These are phyloP conservation scores for Marasmius fiardii DNA, from an alignment of 1,284 basidiomycete species.

Conservation along the genomic window DNA sequence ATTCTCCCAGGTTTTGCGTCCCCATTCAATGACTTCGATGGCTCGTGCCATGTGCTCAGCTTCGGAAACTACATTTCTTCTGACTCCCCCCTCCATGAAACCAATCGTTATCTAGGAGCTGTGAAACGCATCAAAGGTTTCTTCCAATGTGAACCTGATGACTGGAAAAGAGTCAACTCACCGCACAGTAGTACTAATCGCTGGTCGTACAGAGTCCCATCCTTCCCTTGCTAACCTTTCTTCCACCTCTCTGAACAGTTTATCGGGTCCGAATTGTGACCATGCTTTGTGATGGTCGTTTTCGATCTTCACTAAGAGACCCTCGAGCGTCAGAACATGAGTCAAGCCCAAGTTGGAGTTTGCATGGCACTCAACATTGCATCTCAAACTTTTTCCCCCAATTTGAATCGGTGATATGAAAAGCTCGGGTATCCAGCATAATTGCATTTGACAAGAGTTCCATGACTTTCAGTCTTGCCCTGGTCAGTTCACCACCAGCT, in stretches of 20 bases:
- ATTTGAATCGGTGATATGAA: background rate
- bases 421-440: background rate
- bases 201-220: conserved; percentile 27
- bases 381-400: background rate
- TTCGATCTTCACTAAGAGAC: background rate
- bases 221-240: conserved; percentile 21
- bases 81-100: conserved; percentile 11
- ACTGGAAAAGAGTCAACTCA: conserved; percentile 9
- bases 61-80: conserved; percentile 3
- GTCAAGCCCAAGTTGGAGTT: background rate
- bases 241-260: conserved; percentile 22
- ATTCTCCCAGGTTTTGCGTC: conserved; percentile 22
- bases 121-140: background rate
- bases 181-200: conserved; percentile 27
- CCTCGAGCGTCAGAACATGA: background rate
- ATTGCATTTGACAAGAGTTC: conserved; percentile 1
- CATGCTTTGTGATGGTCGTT: background rate
- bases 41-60: conserved; percentile 18
- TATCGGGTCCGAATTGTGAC: conserved; percentile 15
- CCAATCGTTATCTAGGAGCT: conserved; percentile 28
- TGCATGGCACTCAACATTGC: background rate
- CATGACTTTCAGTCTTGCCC: background rate
- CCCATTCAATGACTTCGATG: conserved; percentile 22
- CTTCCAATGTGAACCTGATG: background rate
- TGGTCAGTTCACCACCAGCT: background rate